Conservation (phyloP, 208 protist genomes). For the Strigomonas oncopelti region DNA sequence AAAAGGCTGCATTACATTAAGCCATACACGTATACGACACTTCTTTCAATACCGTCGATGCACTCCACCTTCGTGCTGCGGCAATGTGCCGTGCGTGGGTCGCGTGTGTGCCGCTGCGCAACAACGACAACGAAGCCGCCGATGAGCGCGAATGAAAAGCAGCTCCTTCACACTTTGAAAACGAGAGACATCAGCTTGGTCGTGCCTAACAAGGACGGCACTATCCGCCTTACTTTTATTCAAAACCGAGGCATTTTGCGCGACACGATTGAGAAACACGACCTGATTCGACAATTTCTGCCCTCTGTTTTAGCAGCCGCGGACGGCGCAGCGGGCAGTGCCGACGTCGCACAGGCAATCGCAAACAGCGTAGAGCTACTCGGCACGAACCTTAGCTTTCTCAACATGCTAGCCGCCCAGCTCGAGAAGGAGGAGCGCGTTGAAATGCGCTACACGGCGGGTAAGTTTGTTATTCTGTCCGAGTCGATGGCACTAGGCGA, state of each 20-base stretch:
- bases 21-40: too few species aligned
- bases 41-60: too few species aligned
- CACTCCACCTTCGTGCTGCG: neutral
- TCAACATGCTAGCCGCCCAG: constrained; percentile 56
- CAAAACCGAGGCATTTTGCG: constrained; percentile 36
- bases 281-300: constrained; percentile 20
- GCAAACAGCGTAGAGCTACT: constrained; percentile 40
- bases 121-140: neutral
- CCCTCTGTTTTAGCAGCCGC: constrained; percentile 24
- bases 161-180: constrained; percentile 27
- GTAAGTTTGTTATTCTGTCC: constrained; percentile 51
- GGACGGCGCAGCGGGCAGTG: too few species aligned
- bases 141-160: neutral
- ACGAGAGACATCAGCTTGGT: constrained; percentile 65
- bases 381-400: constrained; percentile 65
- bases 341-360: neutral
- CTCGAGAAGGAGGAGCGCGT: constrained; percentile 77
- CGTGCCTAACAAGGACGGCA: constrained; percentile 40
- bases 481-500: constrained; percentile 76
- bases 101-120: neutral
- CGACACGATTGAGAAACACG: constrained; percentile 59
- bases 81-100: neutral
- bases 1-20: too few species aligned
- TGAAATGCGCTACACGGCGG: constrained; percentile 37
- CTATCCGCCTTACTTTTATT: constrained; percentile 45